Percentiles rank a stretch among this genome's conserved stretches.
Evolutionary conservation across 257 asterid species (phyloP).

Genomic region (Solanum sejunctum): DNA sequence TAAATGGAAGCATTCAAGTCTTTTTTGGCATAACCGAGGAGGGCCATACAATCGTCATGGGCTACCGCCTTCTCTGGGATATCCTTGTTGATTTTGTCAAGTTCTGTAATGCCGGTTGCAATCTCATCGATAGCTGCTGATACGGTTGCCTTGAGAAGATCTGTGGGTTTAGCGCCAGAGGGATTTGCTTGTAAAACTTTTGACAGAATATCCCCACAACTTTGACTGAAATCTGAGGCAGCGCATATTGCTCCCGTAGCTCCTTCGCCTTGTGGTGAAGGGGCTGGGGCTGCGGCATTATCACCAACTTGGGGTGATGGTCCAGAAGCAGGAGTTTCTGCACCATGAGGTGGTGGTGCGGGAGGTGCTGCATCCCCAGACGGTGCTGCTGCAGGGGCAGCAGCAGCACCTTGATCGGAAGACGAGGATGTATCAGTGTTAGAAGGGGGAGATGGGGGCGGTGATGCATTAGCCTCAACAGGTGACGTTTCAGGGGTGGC

Average conservation of each 20-base stretch:
- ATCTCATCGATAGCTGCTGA: slow-evolving; percentile 28
- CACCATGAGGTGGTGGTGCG: not conserved
- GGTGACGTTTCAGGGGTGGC: not conserved
- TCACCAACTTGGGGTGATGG: not conserved
- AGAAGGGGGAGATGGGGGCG: not conserved
- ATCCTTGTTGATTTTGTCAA: slow-evolving; percentile 20
- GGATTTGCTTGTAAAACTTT: slow-evolving; percentile 25
- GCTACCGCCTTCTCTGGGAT: slow-evolving; percentile 42
- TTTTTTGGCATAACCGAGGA: slow-evolving; percentile 50
- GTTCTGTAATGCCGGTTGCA: slow-evolving; percentile 22
- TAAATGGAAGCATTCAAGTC: slow-evolving; percentile 48
- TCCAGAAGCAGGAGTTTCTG: not conserved
- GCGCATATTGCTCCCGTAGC: slow-evolving; percentile 44
- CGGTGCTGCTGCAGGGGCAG: not conserved
- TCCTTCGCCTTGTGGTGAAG: slow-evolving; percentile 11
- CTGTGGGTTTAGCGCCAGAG: slow-evolving; percentile 17
- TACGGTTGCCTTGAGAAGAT: slow-evolving; percentile 45
- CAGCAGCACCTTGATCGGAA: not conserved
- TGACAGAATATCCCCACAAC: slow-evolving; percentile 42
- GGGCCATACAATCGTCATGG: slow-evolving; percentile 40
- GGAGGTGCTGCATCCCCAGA: not conserved
- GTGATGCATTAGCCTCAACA: not conserved
- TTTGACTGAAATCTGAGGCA: slow-evolving; percentile 43
- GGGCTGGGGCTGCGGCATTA: not conserved
- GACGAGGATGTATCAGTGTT: not conserved